These are phyloP conservation scores for Cutaneotrichosporon spelunceum DNA, from an alignment of 1,284 basidiomycete genomes.

Conservation along the genomic window DNA sequence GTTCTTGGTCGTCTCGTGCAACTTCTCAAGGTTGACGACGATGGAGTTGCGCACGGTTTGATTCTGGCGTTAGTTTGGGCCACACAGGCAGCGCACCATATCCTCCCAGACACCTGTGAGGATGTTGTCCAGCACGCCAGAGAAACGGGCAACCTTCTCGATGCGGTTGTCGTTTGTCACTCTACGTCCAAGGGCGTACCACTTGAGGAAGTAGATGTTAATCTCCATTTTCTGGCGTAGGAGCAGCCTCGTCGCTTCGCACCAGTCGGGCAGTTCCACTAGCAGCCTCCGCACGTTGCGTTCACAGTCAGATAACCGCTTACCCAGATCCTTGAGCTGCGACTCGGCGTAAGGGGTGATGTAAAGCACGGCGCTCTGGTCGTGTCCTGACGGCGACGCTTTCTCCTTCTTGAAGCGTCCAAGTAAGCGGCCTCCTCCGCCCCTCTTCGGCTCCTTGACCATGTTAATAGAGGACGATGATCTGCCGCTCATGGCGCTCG, in stretches of 20 bases:
- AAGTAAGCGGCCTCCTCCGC: conserved; percentile 23
- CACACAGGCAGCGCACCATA: conserved; percentile 34
- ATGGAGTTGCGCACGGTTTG: conserved; percentile 41
- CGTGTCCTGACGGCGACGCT: not conserved
- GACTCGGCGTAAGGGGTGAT: conserved; percentile 31
- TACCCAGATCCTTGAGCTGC: conserved; percentile 35
- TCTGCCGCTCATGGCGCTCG: conserved; percentile 46
- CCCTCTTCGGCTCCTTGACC: conserved; percentile 15
- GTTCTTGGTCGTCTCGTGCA: conserved; percentile 42
- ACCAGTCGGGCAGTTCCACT: conserved; percentile 45
- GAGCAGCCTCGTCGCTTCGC: conserved; percentile 37
- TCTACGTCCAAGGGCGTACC: conserved; percentile 40
- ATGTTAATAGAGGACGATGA: conserved; percentile 25
- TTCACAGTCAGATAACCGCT: conserved; percentile 39
- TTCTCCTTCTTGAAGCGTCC: conserved; percentile 49
- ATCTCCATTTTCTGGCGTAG: conserved; percentile 36
- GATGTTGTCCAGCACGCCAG: conserved; percentile 38
- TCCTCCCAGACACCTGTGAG: conserved; percentile 36
- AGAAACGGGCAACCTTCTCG: conserved; percentile 43
- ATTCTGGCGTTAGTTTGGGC: conserved; percentile 27
- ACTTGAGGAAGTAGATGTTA: conserved; percentile 35
- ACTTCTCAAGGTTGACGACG: conserved; percentile 42
- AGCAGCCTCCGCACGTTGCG: conserved; percentile 41
- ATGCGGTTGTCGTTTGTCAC: conserved; percentile 34
- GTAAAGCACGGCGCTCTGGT: conserved; percentile 11